Conservation (phyloP, 257 asterid genomes). For the Handroanthus guayacan region DNA sequence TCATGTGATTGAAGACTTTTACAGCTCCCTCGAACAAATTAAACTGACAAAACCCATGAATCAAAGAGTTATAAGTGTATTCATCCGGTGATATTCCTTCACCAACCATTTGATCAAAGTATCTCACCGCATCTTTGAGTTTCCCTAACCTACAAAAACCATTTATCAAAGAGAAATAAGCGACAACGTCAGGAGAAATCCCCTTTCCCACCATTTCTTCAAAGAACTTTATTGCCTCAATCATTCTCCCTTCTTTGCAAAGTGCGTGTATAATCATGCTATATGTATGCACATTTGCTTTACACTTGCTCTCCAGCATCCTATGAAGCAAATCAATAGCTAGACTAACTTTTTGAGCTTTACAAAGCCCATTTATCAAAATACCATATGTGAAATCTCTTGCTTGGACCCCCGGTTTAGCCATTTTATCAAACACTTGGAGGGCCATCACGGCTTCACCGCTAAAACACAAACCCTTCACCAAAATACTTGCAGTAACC, state of each 20-base stretch:
- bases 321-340: background rate
- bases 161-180: conserved; percentile 12
- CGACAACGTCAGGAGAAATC: background rate
- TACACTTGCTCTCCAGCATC: background rate
- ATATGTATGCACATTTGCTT: background rate
- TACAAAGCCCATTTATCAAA: conserved; percentile 21
- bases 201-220: background rate
- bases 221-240: background rate
- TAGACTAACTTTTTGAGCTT: background rate
- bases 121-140: background rate
- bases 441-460: conserved; percentile 11
- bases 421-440: conserved; percentile 21
- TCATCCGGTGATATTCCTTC: conserved; percentile 22
- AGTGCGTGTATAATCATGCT: conserved; percentile 13
- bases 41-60: conserved; percentile 24
- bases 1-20: conserved; percentile 10
- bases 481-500: conserved; percentile 6
- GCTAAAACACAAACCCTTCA: conserved; percentile 4
- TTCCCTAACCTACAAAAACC: conserved; percentile 20
- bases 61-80: conserved; percentile 11
- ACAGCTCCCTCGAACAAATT: conserved; percentile 16
- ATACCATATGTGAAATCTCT: background rate
- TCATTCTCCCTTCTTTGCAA: conserved; percentile 8
- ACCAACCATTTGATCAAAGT: conserved; percentile 8
- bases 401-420: conserved; percentile 19